Evolutionary conservation across 2,329 filamentous ascomycete species (phyloP).

Genomic region (Davidsoniella australis): DNA sequence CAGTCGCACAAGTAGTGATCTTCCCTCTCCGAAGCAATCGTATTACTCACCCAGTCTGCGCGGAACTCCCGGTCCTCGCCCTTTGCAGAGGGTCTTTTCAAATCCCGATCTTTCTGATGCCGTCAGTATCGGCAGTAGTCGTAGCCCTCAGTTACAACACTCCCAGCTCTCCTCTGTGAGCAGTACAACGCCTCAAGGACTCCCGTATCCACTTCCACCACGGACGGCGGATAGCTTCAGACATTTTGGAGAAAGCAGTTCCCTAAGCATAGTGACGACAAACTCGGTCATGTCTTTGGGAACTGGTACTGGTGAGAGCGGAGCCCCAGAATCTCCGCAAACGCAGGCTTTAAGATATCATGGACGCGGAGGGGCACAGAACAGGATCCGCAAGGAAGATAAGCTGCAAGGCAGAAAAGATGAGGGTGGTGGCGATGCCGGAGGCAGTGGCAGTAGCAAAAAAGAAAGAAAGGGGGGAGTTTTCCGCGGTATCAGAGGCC

Average conservation of each 20-base stretch:
- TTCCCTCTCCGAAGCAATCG: not conserved
- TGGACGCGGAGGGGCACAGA: conserved; percentile 6
- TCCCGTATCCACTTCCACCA: not conserved
- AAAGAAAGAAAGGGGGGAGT: conserved; percentile 22
- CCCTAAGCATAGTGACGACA: no score
- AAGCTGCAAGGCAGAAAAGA: conserved; percentile 22
- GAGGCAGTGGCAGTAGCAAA: no score
- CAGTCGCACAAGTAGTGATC: not conserved
- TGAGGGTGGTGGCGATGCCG: conserved; percentile 15
- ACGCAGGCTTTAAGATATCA: conserved; percentile 21
- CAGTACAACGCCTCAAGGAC: no score
- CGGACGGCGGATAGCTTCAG: conserved; percentile 8
- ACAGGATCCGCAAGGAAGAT: conserved; percentile 25
- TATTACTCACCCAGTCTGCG: not conserved
- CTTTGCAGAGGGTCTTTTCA: conserved; percentile 26
- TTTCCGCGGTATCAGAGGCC: conserved; percentile 21
- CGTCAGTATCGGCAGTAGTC: conserved; percentile 15
- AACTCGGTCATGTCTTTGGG: not conserved
- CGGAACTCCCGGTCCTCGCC: conserved; percentile 21
- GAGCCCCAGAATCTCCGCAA: conserved; percentile 17
- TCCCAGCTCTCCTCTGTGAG: not conserved
- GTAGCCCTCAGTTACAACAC: conserved; percentile 1
- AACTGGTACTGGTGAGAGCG: not conserved
- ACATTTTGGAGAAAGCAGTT: not conserved
- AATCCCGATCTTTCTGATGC: conserved; percentile 27